phyloP scores from a whole-genome alignment of 495 filamentous ascomycete species.

The Penicillium roqueforti region DNA sequence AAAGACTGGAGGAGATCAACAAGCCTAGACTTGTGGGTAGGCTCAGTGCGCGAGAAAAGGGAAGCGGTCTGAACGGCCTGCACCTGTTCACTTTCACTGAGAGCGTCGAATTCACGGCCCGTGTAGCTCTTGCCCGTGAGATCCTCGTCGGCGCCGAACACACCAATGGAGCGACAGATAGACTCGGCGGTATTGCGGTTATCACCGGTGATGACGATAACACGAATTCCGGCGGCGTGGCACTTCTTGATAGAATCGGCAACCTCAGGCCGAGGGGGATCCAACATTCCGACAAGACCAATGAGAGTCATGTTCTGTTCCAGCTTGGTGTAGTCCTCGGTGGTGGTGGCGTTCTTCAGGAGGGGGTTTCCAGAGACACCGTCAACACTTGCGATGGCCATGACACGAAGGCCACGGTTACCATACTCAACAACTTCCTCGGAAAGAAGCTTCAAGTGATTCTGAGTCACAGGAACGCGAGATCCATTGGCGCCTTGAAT shows the following conservation, averaged over 20 bases:
- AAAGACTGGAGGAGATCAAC: conserved; percentile 93
- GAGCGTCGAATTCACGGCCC: conserved; percentile 86
- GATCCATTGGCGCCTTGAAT: conserved; percentile 72
- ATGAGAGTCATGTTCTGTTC: conserved; percentile 93
- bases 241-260: conserved; percentile 81
- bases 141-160: conserved; percentile 80
- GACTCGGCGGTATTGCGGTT: conserved; percentile 97
- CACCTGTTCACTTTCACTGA: conserved; percentile 74
- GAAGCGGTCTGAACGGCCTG: conserved; percentile 80
- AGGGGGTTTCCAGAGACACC: conserved; percentile 66
- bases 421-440: conserved; percentile 84
- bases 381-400: conserved; percentile 81
- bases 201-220: conserved; percentile 97
- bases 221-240: conserved; percentile 87
- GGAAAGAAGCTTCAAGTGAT: conserved; percentile 62
- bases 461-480: conserved; percentile 62
- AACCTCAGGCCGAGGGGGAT: conserved; percentile 95
- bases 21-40: conserved; percentile 89
- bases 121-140: conserved; percentile 91
- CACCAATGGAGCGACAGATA: conserved; percentile 94
- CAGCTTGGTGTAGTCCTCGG: conserved; percentile 75
- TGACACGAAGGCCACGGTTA: conserved; percentile 88
- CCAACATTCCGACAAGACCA: conserved; percentile 93
- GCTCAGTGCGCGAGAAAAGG: conserved; percentile 96
- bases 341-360: conserved; percentile 68